Percentiles rank a stretch among this genome's conserved stretches.
Conservation (phyloP, 257 asterid genomes). For the Mitragyna speciosa region DNA sequence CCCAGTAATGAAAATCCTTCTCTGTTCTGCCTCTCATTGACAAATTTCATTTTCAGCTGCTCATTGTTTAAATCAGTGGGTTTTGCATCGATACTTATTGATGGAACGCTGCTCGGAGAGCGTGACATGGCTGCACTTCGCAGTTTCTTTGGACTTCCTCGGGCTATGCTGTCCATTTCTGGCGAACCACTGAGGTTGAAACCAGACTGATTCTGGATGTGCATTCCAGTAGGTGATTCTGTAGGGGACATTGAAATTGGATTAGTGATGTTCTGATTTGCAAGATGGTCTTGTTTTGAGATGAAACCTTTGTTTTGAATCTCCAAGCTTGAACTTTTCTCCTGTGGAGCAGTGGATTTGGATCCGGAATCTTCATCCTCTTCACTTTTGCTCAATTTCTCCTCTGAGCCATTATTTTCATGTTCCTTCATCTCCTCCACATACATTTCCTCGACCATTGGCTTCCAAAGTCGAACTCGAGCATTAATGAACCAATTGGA, state of each 20-base stretch:
- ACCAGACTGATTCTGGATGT: conserved; percentile 39
- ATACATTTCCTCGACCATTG: conserved; percentile 99
- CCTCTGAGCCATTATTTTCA: conserved; percentile 62
- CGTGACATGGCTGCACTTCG: conserved; percentile 49
- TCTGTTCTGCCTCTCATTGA: conserved; percentile 54
- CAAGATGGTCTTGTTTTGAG: conserved; percentile 33
- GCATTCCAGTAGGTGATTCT: conserved; percentile 40
- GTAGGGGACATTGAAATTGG: conserved; percentile 39
- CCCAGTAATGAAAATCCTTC: conserved; percentile 70
- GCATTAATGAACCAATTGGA: conserved; percentile 99
- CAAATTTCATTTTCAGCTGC: conserved; percentile 49
- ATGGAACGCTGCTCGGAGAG: conserved; percentile 36
- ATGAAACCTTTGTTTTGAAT: conserved; percentile 36
- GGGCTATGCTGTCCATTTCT: conserved; percentile 56
- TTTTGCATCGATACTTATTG: conserved; percentile 51
- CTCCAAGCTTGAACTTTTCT: conserved; percentile 39
- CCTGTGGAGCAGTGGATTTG: conserved; percentile 42
- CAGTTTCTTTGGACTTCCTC: conserved; percentile 70
- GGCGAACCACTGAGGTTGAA: conserved; percentile 68
- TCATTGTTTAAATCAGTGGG: conserved; percentile 32
- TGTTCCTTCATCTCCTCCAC: conserved; percentile 83
- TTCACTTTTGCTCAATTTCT: conserved; percentile 43
- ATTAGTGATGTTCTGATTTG: conserved; percentile 26
- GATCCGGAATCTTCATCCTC: conserved; percentile 55
- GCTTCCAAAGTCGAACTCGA: conserved; percentile 96